Base-by-base conservation (phyloP, 225 moss, liverwort and hornwort genomes). In the Ulota crispa region DNA sequence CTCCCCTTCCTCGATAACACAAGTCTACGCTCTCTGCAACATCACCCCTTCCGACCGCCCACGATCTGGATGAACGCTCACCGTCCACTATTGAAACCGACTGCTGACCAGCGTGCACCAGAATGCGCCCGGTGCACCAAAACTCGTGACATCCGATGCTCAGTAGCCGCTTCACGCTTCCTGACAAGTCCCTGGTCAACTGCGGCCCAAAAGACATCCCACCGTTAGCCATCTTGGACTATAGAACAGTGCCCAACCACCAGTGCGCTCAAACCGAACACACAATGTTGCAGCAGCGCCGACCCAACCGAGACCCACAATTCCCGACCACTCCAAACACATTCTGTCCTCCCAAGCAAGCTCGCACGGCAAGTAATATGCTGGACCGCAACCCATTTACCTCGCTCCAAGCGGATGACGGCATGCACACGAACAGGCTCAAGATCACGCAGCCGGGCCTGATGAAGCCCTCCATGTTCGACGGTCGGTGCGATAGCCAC, bases 391-490 rank as follows among this genome's bases (percentile, higher is more conserved):
- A 13, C 43, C 11, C n/a, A 37, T 3, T 54, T 71, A 95, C 93
- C 91, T 91, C 90, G 42, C 72, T 64, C 96, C 96, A 94, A 1
- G 92, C 92, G 43, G 60, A 59, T 28, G 67, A 62, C 9, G 94
- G 91, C 92, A 96, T 96, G 26, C 88, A 93, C 57, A 99, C 30
- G 84, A 90, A 99, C 56, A 99, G 68, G 2, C 92, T 92, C 4
- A 99, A 74, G 39, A 99, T 93, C 64, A 93, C 87, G 85, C 98
- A 99, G 65, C 98, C 98, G 64, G 98, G 98, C 15, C 93, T 85
- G 10, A 99, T 99, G 39, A 93, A 94, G 31, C 94, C 93, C 83
- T 99, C 98, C 94, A 99, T 96, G 16, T 99, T 88, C 2, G 91
- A 94, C 23, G 98, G 96, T 52, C 93, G 87, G 79, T 91, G 90